These are phyloP conservation scores for Trichoderma sp. DNA, from an alignment of 2,329 filamentous ascomycete species.

Conservation along the genomic window DNA sequence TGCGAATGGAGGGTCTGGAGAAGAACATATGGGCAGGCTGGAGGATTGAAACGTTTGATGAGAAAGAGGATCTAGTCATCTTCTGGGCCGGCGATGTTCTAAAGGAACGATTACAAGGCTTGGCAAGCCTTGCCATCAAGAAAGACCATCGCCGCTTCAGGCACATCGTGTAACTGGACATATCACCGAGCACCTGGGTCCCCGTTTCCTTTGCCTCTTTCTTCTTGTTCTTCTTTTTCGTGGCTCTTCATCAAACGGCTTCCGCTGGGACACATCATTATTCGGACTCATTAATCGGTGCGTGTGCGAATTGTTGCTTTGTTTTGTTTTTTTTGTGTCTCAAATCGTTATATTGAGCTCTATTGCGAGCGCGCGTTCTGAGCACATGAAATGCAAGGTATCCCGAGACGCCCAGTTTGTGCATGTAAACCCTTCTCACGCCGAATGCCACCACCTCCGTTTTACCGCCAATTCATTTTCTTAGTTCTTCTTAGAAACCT, in stretches of 20 bases:
- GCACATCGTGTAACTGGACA: constrained; percentile 33
- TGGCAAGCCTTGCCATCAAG: constrained; percentile 34
- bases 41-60: constrained; percentile 46
- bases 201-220: not conserved
- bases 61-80: constrained; percentile 46
- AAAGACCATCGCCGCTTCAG: constrained; percentile 35
- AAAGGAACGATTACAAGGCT: constrained; percentile 39
- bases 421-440: constrained; percentile 44
- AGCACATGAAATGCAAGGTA: constrained; percentile 57
- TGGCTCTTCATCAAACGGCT: not conserved
- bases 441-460: constrained; percentile 35
- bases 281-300: not conserved
- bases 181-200: not conserved
- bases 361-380: constrained; percentile 46
- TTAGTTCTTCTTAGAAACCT: constrained; percentile 60
- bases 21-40: constrained; percentile 46
- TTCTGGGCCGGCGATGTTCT: constrained; percentile 45
- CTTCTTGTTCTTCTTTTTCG: not conserved
- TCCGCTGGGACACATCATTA: not conserved
- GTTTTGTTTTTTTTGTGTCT: constrained; percentile 34
- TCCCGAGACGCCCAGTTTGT: constrained; percentile 60
- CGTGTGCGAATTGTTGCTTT: constrained; percentile 20
- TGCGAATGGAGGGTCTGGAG: constrained; percentile 39
- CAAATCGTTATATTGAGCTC: constrained; percentile 44
- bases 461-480: constrained; percentile 34